A percentile compares a stretch with the other conserved stretches of the same genome.
These are phyloP conservation scores for Kwoniella mangroviensis DNA, from an alignment of 768 basidiomycete species.

Conservation along the genomic window DNA sequence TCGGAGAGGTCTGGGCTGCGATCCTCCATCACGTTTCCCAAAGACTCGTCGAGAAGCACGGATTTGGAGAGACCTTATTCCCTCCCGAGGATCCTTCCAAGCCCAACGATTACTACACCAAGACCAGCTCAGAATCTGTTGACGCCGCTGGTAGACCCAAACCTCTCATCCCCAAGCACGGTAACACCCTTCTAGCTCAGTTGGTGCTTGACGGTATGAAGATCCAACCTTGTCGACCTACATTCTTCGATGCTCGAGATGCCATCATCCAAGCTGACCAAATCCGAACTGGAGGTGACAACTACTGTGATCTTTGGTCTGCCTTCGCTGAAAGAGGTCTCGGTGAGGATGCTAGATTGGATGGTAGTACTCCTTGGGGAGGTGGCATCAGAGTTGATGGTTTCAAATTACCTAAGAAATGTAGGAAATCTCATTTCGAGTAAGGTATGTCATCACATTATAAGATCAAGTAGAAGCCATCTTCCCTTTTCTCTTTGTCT, in stretches of 20 bases:
- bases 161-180: conserved; percentile 82
- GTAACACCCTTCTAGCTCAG: conserved; percentile 79
- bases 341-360: conserved; percentile 74
- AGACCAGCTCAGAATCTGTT: conserved; percentile 38
- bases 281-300: conserved; percentile 88
- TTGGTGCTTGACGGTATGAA: conserved; percentile 93
- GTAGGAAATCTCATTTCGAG: conserved; percentile 4
- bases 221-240: conserved; percentile 85
- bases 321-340: conserved; percentile 83
- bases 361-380: conserved; percentile 86
- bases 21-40: conserved; percentile 59
- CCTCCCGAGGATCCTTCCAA: conserved; percentile 74
- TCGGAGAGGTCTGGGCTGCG: conserved; percentile 93
- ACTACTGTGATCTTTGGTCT: conserved; percentile 83
- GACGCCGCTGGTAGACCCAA: conserved; percentile 60
- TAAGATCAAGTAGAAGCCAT: background rate
- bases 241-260: conserved; percentile 85
- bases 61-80: conserved; percentile 77
- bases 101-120: conserved; percentile 78
- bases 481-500: background rate
- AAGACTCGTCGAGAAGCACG: conserved; percentile 75
- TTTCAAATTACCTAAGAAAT: conserved; percentile 58
- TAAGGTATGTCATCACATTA: background rate
- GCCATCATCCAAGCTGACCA: conserved; percentile 91
- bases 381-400: conserved; percentile 78